These are phyloP conservation scores for Sabuloglossum arenarium DNA, from an alignment of 495 filamentous ascomycete genomes.

Conservation along the genomic window DNA sequence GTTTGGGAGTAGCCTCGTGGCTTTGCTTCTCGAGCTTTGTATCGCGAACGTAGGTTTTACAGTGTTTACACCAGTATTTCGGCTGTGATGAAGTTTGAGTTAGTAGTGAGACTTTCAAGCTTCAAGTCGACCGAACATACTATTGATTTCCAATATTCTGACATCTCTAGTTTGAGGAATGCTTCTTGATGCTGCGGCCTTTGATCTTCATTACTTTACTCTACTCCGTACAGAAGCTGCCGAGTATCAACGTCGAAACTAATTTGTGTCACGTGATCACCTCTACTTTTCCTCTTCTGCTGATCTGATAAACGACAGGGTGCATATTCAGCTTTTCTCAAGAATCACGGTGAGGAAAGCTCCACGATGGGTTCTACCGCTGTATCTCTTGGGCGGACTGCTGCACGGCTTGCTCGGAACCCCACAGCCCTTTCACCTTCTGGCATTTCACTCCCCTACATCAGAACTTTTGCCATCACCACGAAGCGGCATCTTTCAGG, in stretches of 20 bases:
- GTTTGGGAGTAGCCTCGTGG: constrained; percentile 75
- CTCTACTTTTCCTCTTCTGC: neutral
- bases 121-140: constrained; percentile 18
- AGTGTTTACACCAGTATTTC: constrained; percentile 96
- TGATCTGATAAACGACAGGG: too few species aligned
- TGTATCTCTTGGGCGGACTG: neutral
- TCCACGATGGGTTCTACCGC: neutral
- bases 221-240: too few species aligned
- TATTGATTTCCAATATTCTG: constrained; percentile 99
- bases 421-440: neutral
- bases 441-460: neutral
- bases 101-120: neutral
- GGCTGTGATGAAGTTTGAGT: constrained; percentile 25
- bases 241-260: too few species aligned
- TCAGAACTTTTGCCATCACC: neutral
- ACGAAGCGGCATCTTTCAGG: neutral
- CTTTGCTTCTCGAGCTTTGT: constrained; percentile 74
- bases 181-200: neutral
- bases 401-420: neutral
- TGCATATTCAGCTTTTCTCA: neutral
- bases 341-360: neutral
- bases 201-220: too few species aligned
- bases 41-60: constrained; percentile 76
- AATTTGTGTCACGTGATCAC: neutral
- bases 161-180: constrained; percentile 32